Base-by-base conservation (phyloP, 2,329 filamentous ascomycete species). In the Gnomoniopsis sp. region DNA sequence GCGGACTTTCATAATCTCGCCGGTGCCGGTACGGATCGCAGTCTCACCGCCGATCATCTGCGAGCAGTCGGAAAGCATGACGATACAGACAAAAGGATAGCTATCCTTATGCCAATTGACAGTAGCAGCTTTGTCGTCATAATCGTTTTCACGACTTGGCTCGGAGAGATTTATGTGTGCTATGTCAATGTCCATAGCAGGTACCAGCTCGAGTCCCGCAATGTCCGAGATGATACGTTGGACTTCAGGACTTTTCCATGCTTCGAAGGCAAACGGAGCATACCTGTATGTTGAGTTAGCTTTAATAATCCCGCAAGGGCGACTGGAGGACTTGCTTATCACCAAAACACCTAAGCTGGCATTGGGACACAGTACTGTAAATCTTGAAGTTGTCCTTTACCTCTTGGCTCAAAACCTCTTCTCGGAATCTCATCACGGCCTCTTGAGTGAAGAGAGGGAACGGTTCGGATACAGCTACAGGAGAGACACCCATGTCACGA, bases 21-120 rank as follows among this genome's bases (percentile, higher is more conserved):
- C 83, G 23, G 75, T 74, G 1, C 74, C 79, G 1, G 75, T 84
- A 41, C 77, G 75, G n/a, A 88, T 68, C 1, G 81, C 84, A 0
- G 85, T 88, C 70, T 88, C 86, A 3, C 86, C 85, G 11, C 86
- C 86, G 14, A 85, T 72, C 85, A 88, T 88, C 41, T 75, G 73
- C 0, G 76, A 78, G 63, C 83, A 86, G 65, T 88, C 84, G 38
- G 82, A 85, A 30, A 88, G 76, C 84, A 88, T 88, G 8, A 80
- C 77, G n/a, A 88, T 85, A 63, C 84, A 88, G n/a, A 88, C 85
- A 66, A 88, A 88, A 0, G 85, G 84, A 66, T 86, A 88, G 66
- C 81, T 85, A 68, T 88, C 86, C 0, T 74, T 81, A 70, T 88
- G 85, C 85, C 85, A 88, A 41, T 79, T 82, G 33, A 88, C 79